Base-by-base conservation (phyloP, 1,284 basidiomycete species). In the Phlebopus sp. region DNA sequence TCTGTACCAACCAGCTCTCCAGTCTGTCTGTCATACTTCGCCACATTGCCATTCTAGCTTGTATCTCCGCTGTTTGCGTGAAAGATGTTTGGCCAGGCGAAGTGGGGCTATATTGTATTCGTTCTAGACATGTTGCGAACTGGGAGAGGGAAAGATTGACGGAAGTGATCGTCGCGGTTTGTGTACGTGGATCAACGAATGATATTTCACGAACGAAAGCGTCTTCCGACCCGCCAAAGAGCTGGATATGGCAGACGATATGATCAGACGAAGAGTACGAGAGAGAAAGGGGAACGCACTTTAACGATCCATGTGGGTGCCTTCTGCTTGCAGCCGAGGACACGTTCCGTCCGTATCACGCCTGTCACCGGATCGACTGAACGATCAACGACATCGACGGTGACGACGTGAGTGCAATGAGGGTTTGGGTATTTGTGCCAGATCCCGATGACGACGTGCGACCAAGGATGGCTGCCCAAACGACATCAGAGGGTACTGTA, bases 341-440 rank as follows among this genome's bases (percentile, higher is more conserved):
- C 77, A 50, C 91, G 78, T 68, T 93, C 90, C 43, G 91, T 94
- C 55, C 95, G 80, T 57, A 97, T 83, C 50, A 95, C 78, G 23
- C 93, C 94, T 11, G 92, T 92, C 43, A 76, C 66, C 17, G 89
- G 81, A 69, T 97, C 87, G 27, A 97, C 77, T 8, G 84, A 78
- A 52, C 92, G 84, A 67, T 90, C 86, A 45, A 97, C 57, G 17
- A 93, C 92, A 68, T 97, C 94, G 59, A 97, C 83, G 53, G 88
- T 90, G 57, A 91, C 77, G 55, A 97, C 95, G 68, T 97, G 94
- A 7, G 89, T 82, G 62, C 93, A 92, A 60, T 89, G 86, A 39
- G 92, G 89, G 66, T 97, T 97, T 40, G 94, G 94, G 68, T 97
- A 97, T 76, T 97, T 97, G 59, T 90, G 87, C 85, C 90, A 92